These are phyloP conservation scores for rapeseed (Brassica napus) DNA, from an alignment of 345 rosid genomes.

Conservation along the genomic window Da-Ae NC_063449.1:8504501-8505000, in stretches of 20 bases:
- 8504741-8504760: too few relatives aligned
- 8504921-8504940: not conserved
- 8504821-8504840: too few relatives aligned
- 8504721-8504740: too few relatives aligned
- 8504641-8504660: conserved; percentile 6
- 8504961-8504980: not conserved
- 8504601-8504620: conserved; percentile 6
- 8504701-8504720: conserved; percentile 2
- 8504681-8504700: conserved; percentile 20
- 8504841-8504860: too few relatives aligned
- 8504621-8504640: not conserved
- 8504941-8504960: not conserved
- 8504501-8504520: conserved; percentile 13
- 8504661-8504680: conserved; percentile 26
- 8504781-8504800: too few relatives aligned
- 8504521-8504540: conserved; percentile 21
- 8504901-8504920: too few relatives aligned
- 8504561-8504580: conserved; percentile 6
- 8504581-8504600: conserved; percentile 15
- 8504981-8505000: not conserved
- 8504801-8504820: too few relatives aligned
- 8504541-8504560: conserved; percentile 23
- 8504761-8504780: not conserved
- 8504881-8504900: too few relatives aligned
- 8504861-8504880: too few relatives aligned